phyloP scores from a whole-genome alignment of 2,329 filamentous ascomycete species.

The Pezizomycotina sp. region DNA sequence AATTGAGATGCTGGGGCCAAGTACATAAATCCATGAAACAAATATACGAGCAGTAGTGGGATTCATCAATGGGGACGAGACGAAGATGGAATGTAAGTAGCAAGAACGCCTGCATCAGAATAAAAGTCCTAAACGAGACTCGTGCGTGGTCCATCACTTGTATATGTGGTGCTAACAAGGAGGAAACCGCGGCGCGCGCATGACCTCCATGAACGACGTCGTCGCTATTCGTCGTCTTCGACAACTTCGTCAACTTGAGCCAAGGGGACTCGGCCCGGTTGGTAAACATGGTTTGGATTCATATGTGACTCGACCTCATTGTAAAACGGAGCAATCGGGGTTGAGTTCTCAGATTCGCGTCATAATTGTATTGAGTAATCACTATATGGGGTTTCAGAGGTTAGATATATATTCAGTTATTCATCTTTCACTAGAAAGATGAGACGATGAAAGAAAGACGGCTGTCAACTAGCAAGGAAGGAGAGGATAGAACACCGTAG shows the following conservation, averaged over 20 bases:
- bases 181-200: slow-evolving; percentile 30
- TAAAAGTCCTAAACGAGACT: slow-evolving; percentile 34
- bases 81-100: slow-evolving; percentile 46
- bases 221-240: slow-evolving; percentile 27
- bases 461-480: slow-evolving; percentile 4
- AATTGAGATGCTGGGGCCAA: slow-evolving; percentile 68
- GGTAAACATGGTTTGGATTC: no score
- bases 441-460: neutral
- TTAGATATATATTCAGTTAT: slow-evolving; percentile 11
- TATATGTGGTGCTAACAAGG: slow-evolving; percentile 31
- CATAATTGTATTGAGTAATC: no score
- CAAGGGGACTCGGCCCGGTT: no score
- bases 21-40: slow-evolving; percentile 79
- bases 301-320: no score
- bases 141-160: slow-evolving; percentile 35
- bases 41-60: slow-evolving; percentile 68
- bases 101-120: slow-evolving; percentile 37
- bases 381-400: no score
- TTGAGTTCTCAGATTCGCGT: no score
- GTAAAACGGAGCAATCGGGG: no score
- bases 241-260: slow-evolving; percentile 30
- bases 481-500: neutral
- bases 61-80: slow-evolving; percentile 60
- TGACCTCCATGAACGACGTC: slow-evolving; percentile 23
- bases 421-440: neutral